phyloP scores from a whole-genome alignment of 495 filamentous ascomycete genomes.

The Tetracladium setigerum region DNA sequence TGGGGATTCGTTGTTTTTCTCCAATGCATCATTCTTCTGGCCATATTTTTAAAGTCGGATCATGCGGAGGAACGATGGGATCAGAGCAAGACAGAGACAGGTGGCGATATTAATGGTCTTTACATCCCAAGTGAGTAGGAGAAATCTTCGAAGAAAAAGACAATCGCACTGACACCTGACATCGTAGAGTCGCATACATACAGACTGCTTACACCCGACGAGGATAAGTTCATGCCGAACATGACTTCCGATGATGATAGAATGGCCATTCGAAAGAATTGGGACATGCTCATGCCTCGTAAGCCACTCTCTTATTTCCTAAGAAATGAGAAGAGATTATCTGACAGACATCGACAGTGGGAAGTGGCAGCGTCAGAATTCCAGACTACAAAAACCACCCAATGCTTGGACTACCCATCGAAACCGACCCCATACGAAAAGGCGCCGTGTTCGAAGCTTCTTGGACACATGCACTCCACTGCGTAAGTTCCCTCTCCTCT shows the following conservation, averaged over 20 bases:
- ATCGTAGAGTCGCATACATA: slow-evolving; percentile 18
- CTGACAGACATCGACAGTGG: slow-evolving; percentile 8
- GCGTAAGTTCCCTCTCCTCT: slow-evolving; percentile 8
- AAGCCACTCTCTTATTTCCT: not conserved
- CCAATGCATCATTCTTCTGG: slow-evolving; percentile 13
- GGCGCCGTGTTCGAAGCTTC: slow-evolving; percentile 26
- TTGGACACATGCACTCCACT: slow-evolving; percentile 27
- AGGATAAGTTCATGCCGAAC: slow-evolving; percentile 22
- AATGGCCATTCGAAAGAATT: slow-evolving; percentile 22
- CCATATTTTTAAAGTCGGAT: slow-evolving; percentile 8
- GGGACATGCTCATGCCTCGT: slow-evolving; percentile 27
- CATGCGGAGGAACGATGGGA: not conserved
- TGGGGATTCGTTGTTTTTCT: slow-evolving; percentile 15
- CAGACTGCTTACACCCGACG: slow-evolving; percentile 21
- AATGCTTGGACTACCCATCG: slow-evolving; percentile 23
- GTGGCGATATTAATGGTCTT: slow-evolving; percentile 24
- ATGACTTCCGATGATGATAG: slow-evolving; percentile 21
- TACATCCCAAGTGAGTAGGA: slow-evolving; percentile 20
- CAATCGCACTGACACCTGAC: not conserved
- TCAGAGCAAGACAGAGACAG: slow-evolving; percentile 18
- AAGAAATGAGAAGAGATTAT: not conserved
- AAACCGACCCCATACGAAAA: slow-evolving; percentile 22
- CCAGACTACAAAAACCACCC: slow-evolving; percentile 23
- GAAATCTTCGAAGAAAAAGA: not conserved
- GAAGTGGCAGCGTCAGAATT: slow-evolving; percentile 22